Conservation (phyloP, 2,329 filamentous ascomycete genomes). For the Fusarium veterinarium region DNA sequence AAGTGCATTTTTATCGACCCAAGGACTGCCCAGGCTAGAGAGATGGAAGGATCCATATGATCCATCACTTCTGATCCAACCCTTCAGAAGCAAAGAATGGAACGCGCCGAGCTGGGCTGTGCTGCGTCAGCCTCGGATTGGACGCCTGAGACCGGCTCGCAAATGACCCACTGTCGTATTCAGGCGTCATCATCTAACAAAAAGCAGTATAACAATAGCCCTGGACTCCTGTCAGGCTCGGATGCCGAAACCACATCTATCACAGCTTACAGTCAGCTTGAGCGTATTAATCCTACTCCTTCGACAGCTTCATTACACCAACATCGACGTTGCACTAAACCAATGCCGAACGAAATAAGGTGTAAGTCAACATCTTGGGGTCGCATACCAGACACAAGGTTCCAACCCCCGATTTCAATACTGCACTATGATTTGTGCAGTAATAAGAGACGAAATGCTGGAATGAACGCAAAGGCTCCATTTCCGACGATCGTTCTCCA, state of each 20-base stretch:
- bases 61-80: slow-evolving; percentile 33
- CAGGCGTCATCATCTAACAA: slow-evolving; percentile 25
- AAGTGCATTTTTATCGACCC: neutral
- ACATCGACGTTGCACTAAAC: neutral
- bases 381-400: slow-evolving; percentile 32
- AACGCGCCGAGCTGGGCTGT: slow-evolving; percentile 26
- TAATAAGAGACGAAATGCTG: slow-evolving; percentile 21
- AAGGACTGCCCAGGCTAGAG: neutral
- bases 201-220: neutral
- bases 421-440: slow-evolving; percentile 32
- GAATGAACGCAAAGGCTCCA: slow-evolving; percentile 34
- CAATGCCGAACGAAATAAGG: neutral
- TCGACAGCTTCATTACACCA: neutral
- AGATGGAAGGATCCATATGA: slow-evolving; percentile 11
- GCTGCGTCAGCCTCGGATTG: slow-evolving; percentile 36
- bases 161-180: slow-evolving; percentile 30
- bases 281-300: neutral
- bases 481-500: slow-evolving; percentile 32
- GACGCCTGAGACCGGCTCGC: slow-evolving; percentile 13
- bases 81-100: slow-evolving; percentile 31
- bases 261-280: neutral
- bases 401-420: slow-evolving; percentile 17
- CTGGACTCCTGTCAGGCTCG: neutral
- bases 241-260: neutral
- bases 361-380: neutral